These are phyloP conservation scores for Botrytis hyacinthi DNA, from an alignment of 2,329 filamentous ascomycete species.

Conservation along the genomic window DNA sequence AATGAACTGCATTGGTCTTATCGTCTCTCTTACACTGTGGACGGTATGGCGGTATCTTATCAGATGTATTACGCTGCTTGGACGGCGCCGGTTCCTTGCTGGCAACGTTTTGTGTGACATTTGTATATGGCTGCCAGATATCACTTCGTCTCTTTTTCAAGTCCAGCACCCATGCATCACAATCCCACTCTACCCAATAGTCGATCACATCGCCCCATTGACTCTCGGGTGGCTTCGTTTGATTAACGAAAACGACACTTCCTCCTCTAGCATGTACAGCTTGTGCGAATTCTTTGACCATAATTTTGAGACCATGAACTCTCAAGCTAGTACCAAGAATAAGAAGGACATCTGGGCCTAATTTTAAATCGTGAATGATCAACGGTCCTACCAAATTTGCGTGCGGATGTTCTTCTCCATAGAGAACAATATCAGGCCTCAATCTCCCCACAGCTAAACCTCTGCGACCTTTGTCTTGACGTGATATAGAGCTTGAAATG, in stretches of 20 bases:
- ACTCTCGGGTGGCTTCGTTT: conserved; percentile 69
- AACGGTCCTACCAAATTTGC: conserved; percentile 67
- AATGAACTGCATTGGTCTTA: conserved; percentile 34
- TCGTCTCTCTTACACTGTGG: conserved; percentile 35
- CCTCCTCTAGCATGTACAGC: conserved; percentile 64
- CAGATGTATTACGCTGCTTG: background rate
- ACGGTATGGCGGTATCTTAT: conserved; percentile 19
- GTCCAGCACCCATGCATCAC: conserved; percentile 69
- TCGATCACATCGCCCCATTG: conserved; percentile 72
- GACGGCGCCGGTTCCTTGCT: conserved; percentile 23
- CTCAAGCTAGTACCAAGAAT: conserved; percentile 70
- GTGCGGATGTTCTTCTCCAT: conserved; percentile 70
- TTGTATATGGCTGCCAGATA: conserved; percentile 37
- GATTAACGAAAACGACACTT: conserved; percentile 71
- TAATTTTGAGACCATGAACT: conserved; percentile 68
- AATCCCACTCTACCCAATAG: conserved; percentile 74
- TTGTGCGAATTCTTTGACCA: conserved; percentile 70
- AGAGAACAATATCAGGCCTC: conserved; percentile 70
- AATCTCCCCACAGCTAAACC: conserved; percentile 66
- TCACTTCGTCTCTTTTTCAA: conserved; percentile 42
- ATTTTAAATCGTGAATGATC: conserved; percentile 63
- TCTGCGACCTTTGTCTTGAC: conserved; percentile 64
- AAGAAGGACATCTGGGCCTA: conserved; percentile 64
- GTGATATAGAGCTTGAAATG: conserved; percentile 57
- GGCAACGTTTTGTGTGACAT: conserved; percentile 21